A percentile compares a stretch with the other conserved stretches of the same genome.
Evolutionary conservation across 2,329 filamentous ascomycete genomes (phyloP).

Genomic region (Bisporella sp.): DNA sequence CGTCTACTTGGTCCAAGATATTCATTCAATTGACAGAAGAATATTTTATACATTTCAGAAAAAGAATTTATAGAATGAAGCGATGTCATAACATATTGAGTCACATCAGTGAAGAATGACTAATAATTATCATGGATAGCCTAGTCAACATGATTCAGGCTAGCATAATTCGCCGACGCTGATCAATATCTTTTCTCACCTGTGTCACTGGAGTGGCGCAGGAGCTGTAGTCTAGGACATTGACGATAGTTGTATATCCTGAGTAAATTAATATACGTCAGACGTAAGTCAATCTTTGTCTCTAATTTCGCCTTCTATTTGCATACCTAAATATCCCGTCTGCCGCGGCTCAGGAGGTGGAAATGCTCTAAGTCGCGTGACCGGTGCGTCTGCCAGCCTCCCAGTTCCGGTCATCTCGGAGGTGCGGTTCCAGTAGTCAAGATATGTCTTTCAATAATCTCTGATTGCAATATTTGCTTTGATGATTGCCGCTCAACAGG

Average conservation of each 20-base stretch:
- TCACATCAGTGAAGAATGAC: no score
- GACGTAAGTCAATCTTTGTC: constrained; percentile 27
- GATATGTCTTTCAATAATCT: not conserved
- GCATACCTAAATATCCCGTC: constrained; percentile 50
- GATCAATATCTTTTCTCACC: constrained; percentile 11
- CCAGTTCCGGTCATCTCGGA: not conserved
- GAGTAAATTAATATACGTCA: constrained; percentile 14
- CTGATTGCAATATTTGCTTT: no score
- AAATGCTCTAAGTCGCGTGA: no score
- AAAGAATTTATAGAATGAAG: no score
- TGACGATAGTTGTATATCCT: constrained; percentile 42
- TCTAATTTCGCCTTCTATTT: no score
- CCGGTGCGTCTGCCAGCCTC: not conserved
- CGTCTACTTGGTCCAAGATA: no score
- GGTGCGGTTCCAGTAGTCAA: not conserved
- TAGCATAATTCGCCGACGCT: no score
- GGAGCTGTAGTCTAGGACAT: constrained; percentile 59
- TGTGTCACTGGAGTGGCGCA: constrained; percentile 48
- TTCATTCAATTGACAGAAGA: no score
- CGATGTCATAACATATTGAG: not conserved
- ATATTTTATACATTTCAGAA: no score
- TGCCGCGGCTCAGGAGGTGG: not conserved
- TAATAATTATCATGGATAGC: no score
- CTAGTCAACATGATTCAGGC: no score
- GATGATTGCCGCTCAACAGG: constrained; percentile 23